Evolutionary conservation across 768 basidiomycete genomes (phyloP).

Genomic region (Inosperma sp.): DNA sequence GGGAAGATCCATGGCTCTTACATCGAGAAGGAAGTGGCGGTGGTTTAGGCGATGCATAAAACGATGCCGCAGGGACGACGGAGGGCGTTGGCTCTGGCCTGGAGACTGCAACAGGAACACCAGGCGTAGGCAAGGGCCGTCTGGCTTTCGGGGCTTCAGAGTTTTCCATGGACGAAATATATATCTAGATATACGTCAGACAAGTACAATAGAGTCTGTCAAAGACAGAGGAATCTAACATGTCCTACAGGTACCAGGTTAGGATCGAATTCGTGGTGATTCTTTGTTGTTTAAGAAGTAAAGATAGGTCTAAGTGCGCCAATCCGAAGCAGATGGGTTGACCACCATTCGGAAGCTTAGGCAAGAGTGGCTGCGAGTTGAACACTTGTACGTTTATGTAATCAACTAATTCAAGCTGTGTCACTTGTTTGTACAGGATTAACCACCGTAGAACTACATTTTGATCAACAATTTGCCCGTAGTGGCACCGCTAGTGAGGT

Average conservation of each 20-base stretch:
- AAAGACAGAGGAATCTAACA: no score
- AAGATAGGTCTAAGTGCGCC: no score
- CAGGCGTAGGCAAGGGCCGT: slow-evolving; percentile 46
- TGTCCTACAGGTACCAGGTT: no score
- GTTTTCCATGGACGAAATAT: slow-evolving; percentile 43
- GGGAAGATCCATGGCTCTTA: slow-evolving; percentile 38
- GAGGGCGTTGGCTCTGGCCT: slow-evolving; percentile 36
- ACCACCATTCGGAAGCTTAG: no score
- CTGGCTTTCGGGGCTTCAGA: slow-evolving; percentile 41
- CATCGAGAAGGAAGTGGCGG: slow-evolving; percentile 38
- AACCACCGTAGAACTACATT: slow-evolving; percentile 31
- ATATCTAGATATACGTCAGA: not conserved
- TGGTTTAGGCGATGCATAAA: slow-evolving; percentile 35
- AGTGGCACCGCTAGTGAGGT: slow-evolving; percentile 73
- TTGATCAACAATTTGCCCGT: slow-evolving; percentile 85
- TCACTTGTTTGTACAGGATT: slow-evolving; percentile 1
- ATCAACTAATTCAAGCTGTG: not conserved
- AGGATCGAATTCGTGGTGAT: no score
- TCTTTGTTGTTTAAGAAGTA: no score
- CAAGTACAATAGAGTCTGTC: no score
- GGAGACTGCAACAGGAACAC: slow-evolving; percentile 30
- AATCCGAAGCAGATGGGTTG: no score
- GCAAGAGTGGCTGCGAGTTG: no score
- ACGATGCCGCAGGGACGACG: slow-evolving; percentile 33
- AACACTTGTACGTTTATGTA: no score